Conservation (phyloP, 1,284 basidiomycete genomes). For the Hemileia vastatrix region DNA sequence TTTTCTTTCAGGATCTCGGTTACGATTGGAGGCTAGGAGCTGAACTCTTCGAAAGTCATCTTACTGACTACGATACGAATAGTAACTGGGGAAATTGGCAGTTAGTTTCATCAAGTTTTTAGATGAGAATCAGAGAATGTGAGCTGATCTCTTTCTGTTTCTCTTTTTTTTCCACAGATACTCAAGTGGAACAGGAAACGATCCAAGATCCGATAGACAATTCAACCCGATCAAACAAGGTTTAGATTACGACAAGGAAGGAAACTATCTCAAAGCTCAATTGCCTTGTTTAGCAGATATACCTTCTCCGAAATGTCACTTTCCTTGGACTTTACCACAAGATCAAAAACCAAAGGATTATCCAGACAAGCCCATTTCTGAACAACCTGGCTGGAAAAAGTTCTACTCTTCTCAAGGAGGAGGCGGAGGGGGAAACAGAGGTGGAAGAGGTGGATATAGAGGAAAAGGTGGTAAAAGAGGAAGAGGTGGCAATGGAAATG, state of each 20-base stretch:
- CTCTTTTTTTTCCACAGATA: conserved; percentile 18
- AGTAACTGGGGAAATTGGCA: conserved; percentile 30
- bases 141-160: no score
- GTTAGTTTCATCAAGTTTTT: no score
- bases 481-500: no score
- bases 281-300: conserved; percentile 25
- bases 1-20: no score
- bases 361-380: conserved; percentile 24
- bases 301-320: conserved; percentile 23
- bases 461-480: no score
- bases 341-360: conserved; percentile 23
- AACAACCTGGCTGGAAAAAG: no score
- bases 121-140: no score
- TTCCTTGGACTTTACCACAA: conserved; percentile 30
- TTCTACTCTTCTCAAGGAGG: no score
- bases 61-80: conserved; percentile 35
- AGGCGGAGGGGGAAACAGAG: no score
- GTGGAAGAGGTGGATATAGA: no score
- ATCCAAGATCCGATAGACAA: conserved; percentile 33
- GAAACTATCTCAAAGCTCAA: conserved; percentile 30
- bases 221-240: conserved; percentile 39
- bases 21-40: no score
- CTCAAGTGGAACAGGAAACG: conserved; percentile 37
- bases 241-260: conserved; percentile 33
- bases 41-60: conserved; percentile 31